These are phyloP conservation scores for Colletotrichum truncatum DNA, from an alignment of 2,329 filamentous ascomycete genomes.

Conservation along the genomic window DNA sequence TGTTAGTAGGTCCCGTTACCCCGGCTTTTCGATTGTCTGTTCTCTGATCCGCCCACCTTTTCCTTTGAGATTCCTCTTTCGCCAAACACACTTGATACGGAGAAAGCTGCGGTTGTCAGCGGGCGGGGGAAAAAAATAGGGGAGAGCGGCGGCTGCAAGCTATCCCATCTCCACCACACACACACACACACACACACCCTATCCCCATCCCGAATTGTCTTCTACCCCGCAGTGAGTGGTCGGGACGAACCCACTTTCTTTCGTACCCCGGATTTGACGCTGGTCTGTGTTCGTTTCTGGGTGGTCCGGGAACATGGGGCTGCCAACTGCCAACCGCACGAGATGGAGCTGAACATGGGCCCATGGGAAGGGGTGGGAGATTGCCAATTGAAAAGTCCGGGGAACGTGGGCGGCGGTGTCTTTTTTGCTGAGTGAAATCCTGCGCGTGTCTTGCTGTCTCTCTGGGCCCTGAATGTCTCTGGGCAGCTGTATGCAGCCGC, in stretches of 20 bases:
- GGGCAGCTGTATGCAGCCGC: neutral
- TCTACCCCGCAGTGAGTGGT: slow-evolving; percentile 23
- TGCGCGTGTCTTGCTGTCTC: neutral
- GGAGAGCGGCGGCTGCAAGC: too few species aligned
- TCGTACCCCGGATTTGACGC: slow-evolving; percentile 23
- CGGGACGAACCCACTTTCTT: slow-evolving; percentile 18
- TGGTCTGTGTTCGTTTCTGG: neutral
- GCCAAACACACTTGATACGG: neutral
- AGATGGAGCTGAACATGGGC: neutral
- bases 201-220: slow-evolving; percentile 7
- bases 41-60: neutral
- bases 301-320: neutral
- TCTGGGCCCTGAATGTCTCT: neutral
- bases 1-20: slow-evolving; percentile 5
- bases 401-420: slow-evolving; percentile 4
- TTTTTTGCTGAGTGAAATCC: neutral
- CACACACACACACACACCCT: neutral
- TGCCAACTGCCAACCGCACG: neutral
- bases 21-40: slow-evolving; percentile 1
- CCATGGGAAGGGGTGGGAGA: neutral
- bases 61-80: slow-evolving; percentile 7
- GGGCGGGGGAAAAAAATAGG: neutral
- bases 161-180: neutral
- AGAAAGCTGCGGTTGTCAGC: neutral
- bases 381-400: neutral